Evolutionary conservation across 345 rosid species (phyloP), one percentile per base, ranked within the genome.

Genomic region (Litchi chinensis): DNA sequence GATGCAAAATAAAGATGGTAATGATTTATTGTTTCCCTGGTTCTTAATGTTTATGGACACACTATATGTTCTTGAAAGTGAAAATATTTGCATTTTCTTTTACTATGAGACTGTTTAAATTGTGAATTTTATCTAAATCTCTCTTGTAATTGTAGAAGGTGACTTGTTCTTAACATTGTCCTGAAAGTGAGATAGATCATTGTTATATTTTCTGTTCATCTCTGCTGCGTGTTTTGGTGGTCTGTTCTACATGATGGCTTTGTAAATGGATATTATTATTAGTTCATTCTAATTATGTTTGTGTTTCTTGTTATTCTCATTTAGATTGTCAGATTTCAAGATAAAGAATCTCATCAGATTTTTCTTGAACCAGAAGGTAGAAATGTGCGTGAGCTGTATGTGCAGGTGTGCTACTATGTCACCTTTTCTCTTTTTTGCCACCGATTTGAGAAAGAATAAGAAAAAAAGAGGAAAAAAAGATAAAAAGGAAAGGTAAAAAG

Each of bases 281-380:
- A 10, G 26, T 28, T 76, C 21, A n/a, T 12, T 19, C 22, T 65
- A 44, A 74, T 39, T 21, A 10, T 16, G 4, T 12, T 19, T 15
- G 6, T 28, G 15, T 0, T 80, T n/a, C 59, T 32, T 73, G 1
- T 74, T 46, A 3, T 75, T 18, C 16, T 48, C 15, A 41, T 75
- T 68, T 4, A 93, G 99, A 90, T 95, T 84, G 99, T 95, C 80
- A 92, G 99, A 84, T 95, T 95, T 88, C 83, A 91, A 78, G 98
- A 93, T 84, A 93, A 95, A 81, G 99, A 95, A 83, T 95, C 98
- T 68, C 99, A 95, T 92, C 99, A 95, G 79, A 93, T 95, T 85
- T 95, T 95, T 83, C 98, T 95, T 10, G 99, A 95, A 85, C 99
- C 99, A 69, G 99, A 95, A 83, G 99, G 99, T 65, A 92, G 98